phyloP scores from a whole-genome alignment of 225 moss, liverwort and hornwort genomes.

The Takakia lepidozioides region DNA sequence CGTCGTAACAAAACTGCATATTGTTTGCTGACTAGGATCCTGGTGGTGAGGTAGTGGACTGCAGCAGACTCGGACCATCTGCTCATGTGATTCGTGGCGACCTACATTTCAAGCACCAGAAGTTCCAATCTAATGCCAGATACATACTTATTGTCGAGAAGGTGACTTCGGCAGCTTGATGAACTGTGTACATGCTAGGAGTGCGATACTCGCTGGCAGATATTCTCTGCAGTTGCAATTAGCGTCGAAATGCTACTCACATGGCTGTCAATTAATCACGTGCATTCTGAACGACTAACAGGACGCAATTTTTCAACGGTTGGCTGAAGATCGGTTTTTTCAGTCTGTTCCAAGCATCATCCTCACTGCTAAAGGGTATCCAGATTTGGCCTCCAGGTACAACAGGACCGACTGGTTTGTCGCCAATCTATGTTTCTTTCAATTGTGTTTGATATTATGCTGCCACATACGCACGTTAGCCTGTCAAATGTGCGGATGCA shows the following conservation, averaged over 20 bases:
- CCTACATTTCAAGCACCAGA: conserved; percentile 31
- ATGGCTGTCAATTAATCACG: not conserved
- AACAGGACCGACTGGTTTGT: no score
- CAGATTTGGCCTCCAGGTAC: conserved; percentile 91
- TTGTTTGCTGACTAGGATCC: conserved; percentile 53
- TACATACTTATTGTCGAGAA: conserved; percentile 86
- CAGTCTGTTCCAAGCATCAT: conserved; percentile 70
- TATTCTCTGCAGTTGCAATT: no score
- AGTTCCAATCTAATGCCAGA: conserved; percentile 67
- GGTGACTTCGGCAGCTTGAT: no score
- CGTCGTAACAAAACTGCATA: no score
- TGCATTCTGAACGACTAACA: conserved; percentile 11
- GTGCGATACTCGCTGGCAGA: no score
- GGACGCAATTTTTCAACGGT: conserved; percentile 88
- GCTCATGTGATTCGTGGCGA: conserved; percentile 51
- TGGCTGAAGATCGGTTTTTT: conserved; percentile 81
- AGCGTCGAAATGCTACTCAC: no score
- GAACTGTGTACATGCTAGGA: no score
- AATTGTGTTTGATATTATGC: no score
- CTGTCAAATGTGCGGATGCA: no score
- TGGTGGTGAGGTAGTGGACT: conserved; percentile 58
- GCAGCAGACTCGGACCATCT: conserved; percentile 57
- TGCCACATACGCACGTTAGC: no score
- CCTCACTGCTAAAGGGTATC: conserved; percentile 81
- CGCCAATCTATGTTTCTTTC: no score